These are phyloP conservation scores for Vigna reflexopilosa DNA, from an alignment of 306 rosid genomes.

Conservation along the genomic window DNA sequence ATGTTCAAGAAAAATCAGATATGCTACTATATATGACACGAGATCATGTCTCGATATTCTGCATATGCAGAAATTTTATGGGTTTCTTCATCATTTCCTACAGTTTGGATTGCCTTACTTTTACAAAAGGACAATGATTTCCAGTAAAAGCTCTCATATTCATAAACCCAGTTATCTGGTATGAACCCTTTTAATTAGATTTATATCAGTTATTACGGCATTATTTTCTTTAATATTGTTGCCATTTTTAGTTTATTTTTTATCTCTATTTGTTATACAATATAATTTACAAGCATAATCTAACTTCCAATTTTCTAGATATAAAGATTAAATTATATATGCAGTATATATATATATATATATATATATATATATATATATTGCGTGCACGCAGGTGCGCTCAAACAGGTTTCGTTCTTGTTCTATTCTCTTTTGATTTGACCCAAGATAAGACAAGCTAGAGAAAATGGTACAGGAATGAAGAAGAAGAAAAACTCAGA, in stretches of 20 bases:
- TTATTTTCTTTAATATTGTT: background rate
- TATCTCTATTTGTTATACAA: background rate
- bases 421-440: constrained; percentile 23
- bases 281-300: background rate
- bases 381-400: constrained; percentile 36
- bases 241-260: background rate
- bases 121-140: too few relatives aligned
- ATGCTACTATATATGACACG: background rate
- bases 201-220: background rate
- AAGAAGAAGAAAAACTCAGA: background rate
- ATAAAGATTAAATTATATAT: background rate
- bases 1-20: background rate
- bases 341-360: background rate
- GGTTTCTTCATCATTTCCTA: background rate
- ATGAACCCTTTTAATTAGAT: background rate
- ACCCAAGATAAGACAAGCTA: background rate
- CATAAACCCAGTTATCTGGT: background rate
- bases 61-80: background rate
- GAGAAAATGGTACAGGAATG: background rate
- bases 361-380: background rate
- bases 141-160: background rate
- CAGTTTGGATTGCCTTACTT: constrained; percentile 7
- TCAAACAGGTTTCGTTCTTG: background rate
- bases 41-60: background rate
- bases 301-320: background rate